Conservation (phyloP, 257 asterid genomes). For the Solanum sejunctum region DNA sequence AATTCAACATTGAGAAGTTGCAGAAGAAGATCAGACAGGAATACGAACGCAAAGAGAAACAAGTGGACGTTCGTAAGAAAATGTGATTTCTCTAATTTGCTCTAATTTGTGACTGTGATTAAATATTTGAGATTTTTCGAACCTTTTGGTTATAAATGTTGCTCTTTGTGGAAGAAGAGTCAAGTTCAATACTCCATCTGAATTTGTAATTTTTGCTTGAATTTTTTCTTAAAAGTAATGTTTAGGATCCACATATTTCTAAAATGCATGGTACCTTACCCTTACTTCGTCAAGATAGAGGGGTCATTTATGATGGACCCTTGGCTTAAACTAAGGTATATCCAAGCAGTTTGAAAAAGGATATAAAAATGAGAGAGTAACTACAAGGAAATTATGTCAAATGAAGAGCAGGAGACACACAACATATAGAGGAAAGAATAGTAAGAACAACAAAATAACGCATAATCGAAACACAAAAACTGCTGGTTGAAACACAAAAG, state of each 20-base stretch:
- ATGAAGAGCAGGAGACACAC: too few species aligned
- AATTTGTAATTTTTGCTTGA: not conserved
- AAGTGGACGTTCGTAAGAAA: slow-evolving; percentile 74
- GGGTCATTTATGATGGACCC: too few species aligned
- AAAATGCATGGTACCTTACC: too few species aligned
- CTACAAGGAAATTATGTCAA: too few species aligned
- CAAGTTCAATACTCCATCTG: not conserved
- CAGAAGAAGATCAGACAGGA: slow-evolving; percentile 95
- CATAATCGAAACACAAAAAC: too few species aligned
- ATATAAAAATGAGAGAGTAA: too few species aligned
- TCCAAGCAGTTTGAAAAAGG: too few species aligned
- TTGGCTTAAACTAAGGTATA: too few species aligned
- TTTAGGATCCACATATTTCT: not conserved
- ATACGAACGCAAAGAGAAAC: slow-evolving; percentile 87
- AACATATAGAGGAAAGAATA: too few species aligned
- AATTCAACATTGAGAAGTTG: slow-evolving; percentile 95
- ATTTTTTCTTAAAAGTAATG: not conserved
- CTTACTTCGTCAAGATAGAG: too few species aligned
- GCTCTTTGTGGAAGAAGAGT: not conserved
- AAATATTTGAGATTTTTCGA: not conserved
- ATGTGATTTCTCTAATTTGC: slow-evolving; percentile 30
- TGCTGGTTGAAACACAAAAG: too few species aligned
- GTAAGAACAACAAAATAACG: too few species aligned
- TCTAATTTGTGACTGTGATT: not conserved
- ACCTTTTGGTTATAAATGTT: not conserved